Conservation (phyloP, 441 rosid species). For the Adansonia gregorii region DNA sequence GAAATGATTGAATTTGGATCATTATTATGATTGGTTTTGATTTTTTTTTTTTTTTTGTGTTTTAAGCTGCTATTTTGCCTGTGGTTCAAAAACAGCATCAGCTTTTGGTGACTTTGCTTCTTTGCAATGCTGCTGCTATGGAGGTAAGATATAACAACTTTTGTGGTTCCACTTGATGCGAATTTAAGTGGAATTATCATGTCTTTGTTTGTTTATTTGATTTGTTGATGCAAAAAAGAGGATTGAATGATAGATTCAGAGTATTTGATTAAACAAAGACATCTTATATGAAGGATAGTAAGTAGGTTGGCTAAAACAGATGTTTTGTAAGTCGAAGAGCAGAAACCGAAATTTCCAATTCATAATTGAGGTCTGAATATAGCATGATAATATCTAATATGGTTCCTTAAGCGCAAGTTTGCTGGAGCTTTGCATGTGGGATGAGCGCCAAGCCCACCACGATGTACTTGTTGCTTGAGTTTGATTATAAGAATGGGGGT, state of each 20-base stretch:
- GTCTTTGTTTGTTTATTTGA: not conserved
- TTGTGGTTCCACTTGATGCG: not conserved
- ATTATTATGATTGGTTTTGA: not conserved
- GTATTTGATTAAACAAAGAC: not conserved
- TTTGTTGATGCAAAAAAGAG: not conserved
- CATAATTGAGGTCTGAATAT: not conserved
- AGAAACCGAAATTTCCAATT: not conserved
- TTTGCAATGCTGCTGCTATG: conserved; percentile 91
- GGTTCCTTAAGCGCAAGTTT: not conserved
- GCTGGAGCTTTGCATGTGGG: conserved; percentile 10
- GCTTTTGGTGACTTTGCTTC: conserved; percentile 85
- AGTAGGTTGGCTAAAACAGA: not conserved
- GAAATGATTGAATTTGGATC: not conserved
- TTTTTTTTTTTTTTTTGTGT: not conserved
- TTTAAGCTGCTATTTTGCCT: conserved; percentile 75
- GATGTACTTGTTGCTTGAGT: not conserved
- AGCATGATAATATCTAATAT: not conserved
- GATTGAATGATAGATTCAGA: not conserved
- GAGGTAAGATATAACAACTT: conserved; percentile 56
- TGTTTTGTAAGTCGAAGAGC: not conserved
- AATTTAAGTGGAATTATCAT: not conserved
- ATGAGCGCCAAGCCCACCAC: not conserved
- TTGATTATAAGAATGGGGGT: not conserved
- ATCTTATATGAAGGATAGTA: not conserved
- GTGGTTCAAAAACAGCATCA: conserved; percentile 97